Conservation (phyloP, 495 filamentous ascomycete species). For the Aspergillus hancockii region DNA sequence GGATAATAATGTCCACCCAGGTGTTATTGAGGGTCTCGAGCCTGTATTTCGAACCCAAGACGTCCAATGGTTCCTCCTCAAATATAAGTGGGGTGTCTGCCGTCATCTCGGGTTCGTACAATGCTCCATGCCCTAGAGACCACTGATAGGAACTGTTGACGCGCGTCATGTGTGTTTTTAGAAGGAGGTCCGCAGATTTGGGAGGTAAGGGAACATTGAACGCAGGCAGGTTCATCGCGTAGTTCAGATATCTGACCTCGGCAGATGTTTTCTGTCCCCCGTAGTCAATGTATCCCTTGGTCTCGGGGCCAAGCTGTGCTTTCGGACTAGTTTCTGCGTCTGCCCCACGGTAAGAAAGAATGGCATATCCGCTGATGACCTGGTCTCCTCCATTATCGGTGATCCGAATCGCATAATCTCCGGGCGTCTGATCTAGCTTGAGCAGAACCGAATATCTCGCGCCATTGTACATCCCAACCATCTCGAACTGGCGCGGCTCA, state of each 20-base stretch:
- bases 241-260: neutral
- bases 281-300: conserved; percentile 1
- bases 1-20: conserved; percentile 2
- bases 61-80: neutral
- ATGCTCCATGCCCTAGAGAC: neutral
- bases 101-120: neutral
- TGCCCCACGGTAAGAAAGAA: neutral
- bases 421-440: conserved; percentile 34
- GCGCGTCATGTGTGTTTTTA: neutral
- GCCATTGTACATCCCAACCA: conserved; percentile 33
- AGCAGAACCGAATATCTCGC: conserved; percentile 43
- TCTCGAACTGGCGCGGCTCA: conserved; percentile 35
- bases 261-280: neutral
- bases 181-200: neutral
- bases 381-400: conserved; percentile 10
- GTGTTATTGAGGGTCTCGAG: neutral
- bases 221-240: neutral
- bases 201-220: neutral
- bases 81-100: neutral
- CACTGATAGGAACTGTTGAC: neutral
- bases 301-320: neutral
- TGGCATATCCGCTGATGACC: conserved; percentile 26
- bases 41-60: neutral
- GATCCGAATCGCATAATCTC: conserved; percentile 40
- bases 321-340: neutral